Base-by-base conservation (phyloP, 1,284 basidiomycete species). In the Moesziomyces aphidis region DNA sequence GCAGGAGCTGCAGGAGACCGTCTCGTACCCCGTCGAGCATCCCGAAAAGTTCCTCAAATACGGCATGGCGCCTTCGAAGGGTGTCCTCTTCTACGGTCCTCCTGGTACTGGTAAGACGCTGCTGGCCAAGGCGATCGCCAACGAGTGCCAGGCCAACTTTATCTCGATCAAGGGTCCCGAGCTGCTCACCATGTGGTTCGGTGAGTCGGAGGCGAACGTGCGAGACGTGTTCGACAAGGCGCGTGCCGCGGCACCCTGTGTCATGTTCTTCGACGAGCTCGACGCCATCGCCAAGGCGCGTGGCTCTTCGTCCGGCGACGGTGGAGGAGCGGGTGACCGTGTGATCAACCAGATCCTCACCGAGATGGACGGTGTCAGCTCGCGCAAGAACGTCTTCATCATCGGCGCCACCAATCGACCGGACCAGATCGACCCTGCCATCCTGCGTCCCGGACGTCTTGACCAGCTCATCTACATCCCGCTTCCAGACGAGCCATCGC, bases 21-120 rank as follows among this genome's bases (percentile, higher is more conserved):
- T 99, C 1, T 95, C 97, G 84, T 99, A 98, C 88, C 97, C 97
- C 58, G 96, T 99, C 86, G 97, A 99, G 87, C 97, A 99, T 85
- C 97, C 97, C 72, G 97, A 99, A 86, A 98, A 98, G 88, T 99
- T 99, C 93, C 89, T 98, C 91, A 99, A 99, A 88, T 99, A 99
- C 83, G 97, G 97, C 76, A 97, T 99, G 93, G 94, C 94, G 44
- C 96, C 97, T 5, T 97, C 94, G 44, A 98, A 98, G 89, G 97
- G 95, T 90, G 95, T 98, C 52, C 87, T 96, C 82, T 97, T 98
- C 89, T 95, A 96, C 85, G 95, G 95, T 52, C 95, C 95, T 81
- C 95, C 95, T 73, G 95, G 95, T 89, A 96, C 94, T 68, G 94
- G 94, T 92, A 95, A 95, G 88, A 97, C 94, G 43, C 86, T 97